These are phyloP conservation scores for Metroxylon sagu DNA, from an alignment of 176 grass and related monocot genomes.

Conservation along the genomic window DNA sequence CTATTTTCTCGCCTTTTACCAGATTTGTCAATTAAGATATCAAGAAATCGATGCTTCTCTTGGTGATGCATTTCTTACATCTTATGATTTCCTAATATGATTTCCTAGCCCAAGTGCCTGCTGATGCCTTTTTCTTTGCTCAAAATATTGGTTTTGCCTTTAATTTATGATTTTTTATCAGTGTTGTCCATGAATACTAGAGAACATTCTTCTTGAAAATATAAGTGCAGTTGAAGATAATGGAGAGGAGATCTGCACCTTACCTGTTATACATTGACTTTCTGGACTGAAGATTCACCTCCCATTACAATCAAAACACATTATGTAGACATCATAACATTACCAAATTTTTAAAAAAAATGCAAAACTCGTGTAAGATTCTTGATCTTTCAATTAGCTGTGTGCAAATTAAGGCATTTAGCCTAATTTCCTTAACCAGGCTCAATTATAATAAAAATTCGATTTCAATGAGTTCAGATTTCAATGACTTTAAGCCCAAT, in stretches of 20 bases:
- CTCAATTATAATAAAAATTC: too few relatives aligned
- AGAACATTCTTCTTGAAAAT: too few relatives aligned
- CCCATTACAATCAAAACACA: conserved; percentile 19
- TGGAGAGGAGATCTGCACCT: background rate
- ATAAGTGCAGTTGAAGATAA: too few relatives aligned
- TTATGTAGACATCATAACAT: background rate
- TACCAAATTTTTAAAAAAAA: background rate
- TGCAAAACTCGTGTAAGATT: background rate
- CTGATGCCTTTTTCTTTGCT: conserved; percentile 74
- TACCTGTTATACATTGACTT: conserved; percentile 85
- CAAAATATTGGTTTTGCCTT: conserved; percentile 94
- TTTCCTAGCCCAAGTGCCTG: conserved; percentile 27
- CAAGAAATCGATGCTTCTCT: conserved; percentile 53
- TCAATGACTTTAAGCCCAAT: too few relatives aligned
- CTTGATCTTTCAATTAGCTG: too few relatives aligned
- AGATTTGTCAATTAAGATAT: conserved; percentile 66
- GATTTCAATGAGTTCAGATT: too few relatives aligned
- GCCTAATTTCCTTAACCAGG: too few relatives aligned
- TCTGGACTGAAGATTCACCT: conserved; percentile 46
- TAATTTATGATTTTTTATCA: too few relatives aligned
- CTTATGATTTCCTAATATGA: too few relatives aligned
- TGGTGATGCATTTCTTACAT: conserved; percentile 11
- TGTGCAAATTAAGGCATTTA: too few relatives aligned
- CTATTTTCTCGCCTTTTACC: conserved; percentile 52
- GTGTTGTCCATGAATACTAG: too few relatives aligned